Conservation (phyloP, 345 rosid species). For the Nasturtium officinale region DNA sequence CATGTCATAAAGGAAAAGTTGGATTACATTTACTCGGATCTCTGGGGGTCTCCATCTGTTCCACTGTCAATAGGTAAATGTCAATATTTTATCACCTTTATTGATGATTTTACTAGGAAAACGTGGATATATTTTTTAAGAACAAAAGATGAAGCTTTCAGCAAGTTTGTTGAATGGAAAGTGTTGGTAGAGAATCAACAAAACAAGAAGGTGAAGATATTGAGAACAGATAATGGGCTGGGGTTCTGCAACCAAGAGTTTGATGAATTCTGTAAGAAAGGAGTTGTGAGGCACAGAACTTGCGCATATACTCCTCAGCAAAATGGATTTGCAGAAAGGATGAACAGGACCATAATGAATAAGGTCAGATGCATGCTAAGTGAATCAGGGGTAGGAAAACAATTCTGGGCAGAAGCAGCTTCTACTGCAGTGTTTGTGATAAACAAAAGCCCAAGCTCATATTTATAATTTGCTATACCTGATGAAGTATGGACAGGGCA, state of each 20-base stretch:
- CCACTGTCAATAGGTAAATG: fast-evolving
- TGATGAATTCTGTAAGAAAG: not conserved
- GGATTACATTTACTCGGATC: not conserved
- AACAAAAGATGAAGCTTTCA: not conserved
- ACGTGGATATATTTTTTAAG: not conserved
- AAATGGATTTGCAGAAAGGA: too few relatives aligned
- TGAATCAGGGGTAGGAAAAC: too few relatives aligned
- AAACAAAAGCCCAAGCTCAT: too few relatives aligned
- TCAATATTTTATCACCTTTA: not conserved
- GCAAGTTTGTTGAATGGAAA: not conserved
- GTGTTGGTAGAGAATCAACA: not conserved
- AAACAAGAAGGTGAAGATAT: too few relatives aligned
- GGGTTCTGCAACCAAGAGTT: not conserved
- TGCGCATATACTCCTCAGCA: not conserved
- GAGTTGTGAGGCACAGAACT: not conserved
- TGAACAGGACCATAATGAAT: too few relatives aligned
- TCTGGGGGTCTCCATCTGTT: not conserved
- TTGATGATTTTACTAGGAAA: not conserved
- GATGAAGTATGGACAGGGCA: too few relatives aligned
- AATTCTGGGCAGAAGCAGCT: too few relatives aligned
- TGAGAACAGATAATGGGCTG: not conserved
- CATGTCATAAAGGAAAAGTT: not conserved
- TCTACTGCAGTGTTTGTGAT: too few relatives aligned
- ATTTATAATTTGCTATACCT: too few relatives aligned
- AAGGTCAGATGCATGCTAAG: too few relatives aligned